Conservation (phyloP, 805 yeast species). For the Zygosaccharomyces bailii region DNA sequence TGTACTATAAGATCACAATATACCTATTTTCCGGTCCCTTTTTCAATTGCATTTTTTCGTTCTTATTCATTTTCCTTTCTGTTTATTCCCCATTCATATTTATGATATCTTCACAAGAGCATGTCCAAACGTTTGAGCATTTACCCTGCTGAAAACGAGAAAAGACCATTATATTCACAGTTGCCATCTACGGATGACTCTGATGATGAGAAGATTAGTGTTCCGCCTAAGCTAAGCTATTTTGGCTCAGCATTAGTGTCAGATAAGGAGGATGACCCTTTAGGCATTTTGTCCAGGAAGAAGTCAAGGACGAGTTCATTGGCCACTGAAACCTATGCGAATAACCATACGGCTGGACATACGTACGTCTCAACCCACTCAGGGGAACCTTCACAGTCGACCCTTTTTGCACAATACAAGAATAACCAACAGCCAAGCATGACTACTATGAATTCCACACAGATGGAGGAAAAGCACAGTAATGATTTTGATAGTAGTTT, state of each 20-base stretch:
- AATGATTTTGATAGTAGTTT: conserved; percentile 15
- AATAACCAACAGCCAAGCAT: conserved; percentile 25
- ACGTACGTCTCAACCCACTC: conserved; percentile 15
- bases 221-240: conserved; percentile 32
- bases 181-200: conserved; percentile 15
- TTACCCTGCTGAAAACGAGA: conserved; percentile 13
- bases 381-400: conserved; percentile 24
- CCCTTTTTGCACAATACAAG: conserved; percentile 23
- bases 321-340: conserved; percentile 8
- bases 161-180: conserved; percentile 1
- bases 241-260: conserved; percentile 34
- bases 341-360: conserved; percentile 13
- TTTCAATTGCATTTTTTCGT: neutral
- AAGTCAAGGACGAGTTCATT: conserved; percentile 5
- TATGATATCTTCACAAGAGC: conserved; percentile 6
- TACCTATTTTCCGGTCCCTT: neutral
- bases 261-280: conserved; percentile 17
- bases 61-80: neutral
- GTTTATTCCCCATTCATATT: neutral
- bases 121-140: conserved; percentile 13
- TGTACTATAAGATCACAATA: neutral
- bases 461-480: conserved; percentile 8
- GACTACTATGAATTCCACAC: conserved; percentile 24
- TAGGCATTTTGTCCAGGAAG: neutral
- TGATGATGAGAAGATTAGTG: conserved; percentile 30